Percentiles rank a stretch among this genome's conserved stretches.
Evolutionary conservation across 225 moss, liverwort and hornwort genomes (phyloP).

Genomic region (Thuidium tamariscinum): DNA sequence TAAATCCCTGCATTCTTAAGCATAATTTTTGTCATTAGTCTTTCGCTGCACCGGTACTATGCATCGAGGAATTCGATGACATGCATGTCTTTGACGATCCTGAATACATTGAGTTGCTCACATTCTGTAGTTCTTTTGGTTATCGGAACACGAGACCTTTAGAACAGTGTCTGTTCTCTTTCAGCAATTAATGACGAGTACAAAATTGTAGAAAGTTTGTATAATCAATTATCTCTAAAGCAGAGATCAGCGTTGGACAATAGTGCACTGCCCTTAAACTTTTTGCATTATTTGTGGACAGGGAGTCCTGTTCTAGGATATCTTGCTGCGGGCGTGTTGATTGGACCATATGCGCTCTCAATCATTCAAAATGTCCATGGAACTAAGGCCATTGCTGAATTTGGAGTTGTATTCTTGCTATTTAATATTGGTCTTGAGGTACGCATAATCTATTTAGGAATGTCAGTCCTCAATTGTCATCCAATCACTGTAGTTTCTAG

Average conservation of each 20-base stretch:
- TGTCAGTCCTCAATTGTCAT: background rate
- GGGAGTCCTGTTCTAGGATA: constrained; percentile 98
- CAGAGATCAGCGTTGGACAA: background rate
- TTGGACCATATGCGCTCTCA: constrained; percentile 91
- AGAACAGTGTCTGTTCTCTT: background rate
- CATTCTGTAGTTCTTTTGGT: background rate
- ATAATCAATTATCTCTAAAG: background rate
- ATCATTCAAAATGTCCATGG: constrained; percentile 89
- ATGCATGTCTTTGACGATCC: background rate
- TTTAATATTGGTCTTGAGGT: constrained; percentile 99
- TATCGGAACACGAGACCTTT: background rate
- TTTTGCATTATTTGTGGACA: constrained; percentile 12
- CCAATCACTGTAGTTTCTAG: background rate
- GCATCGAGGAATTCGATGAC: background rate
- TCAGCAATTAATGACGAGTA: background rate
- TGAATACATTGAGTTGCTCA: background rate
- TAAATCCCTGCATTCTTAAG: background rate
- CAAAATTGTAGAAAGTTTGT: background rate
- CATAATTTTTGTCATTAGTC: background rate
- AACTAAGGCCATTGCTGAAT: constrained; percentile 93
- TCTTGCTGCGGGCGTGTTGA: constrained; percentile 87
- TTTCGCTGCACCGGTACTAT: background rate
- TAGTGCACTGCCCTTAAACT: background rate
- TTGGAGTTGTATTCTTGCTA: constrained; percentile 95
- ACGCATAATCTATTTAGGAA: background rate